Conservation (phyloP, 1,284 basidiomycete species). For the Cryptococcus depauperatus region DNA sequence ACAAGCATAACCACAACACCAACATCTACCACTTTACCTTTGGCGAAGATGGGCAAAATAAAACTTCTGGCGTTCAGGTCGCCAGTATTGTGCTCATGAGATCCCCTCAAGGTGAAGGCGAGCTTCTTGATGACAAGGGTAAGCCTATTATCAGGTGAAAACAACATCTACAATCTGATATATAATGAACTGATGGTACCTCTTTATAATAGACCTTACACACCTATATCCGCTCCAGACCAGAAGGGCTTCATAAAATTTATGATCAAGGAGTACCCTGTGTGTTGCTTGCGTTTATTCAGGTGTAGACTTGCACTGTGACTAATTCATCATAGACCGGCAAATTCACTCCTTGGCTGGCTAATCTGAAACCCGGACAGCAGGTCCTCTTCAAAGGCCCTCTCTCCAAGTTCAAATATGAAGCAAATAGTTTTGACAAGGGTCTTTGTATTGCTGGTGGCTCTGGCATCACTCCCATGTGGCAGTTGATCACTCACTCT, state of each 20-base stretch:
- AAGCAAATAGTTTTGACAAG: conserved; percentile 75
- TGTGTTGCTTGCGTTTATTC: too few relatives aligned
- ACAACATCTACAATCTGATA: conserved; percentile 7
- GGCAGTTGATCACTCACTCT: conserved; percentile 60
- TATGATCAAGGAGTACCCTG: conserved; percentile 67
- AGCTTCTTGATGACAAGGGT: conserved; percentile 61
- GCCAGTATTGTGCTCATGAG: conserved; percentile 52
- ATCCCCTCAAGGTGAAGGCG: conserved; percentile 44
- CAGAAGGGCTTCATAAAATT: conserved; percentile 67
- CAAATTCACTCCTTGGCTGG: conserved; percentile 70
- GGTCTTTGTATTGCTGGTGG: conserved; percentile 80
- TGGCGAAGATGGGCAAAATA: conserved; percentile 55
- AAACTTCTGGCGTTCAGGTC: conserved; percentile 59
- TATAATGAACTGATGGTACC: background rate
- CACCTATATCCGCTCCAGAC: conserved; percentile 67
- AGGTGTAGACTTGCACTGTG: background rate
- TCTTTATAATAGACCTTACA: conserved; percentile 55
- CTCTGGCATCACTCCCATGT: conserved; percentile 49
- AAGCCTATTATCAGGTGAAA: conserved; percentile 71
- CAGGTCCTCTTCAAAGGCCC: conserved; percentile 84
- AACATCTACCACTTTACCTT: conserved; percentile 77
- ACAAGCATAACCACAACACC: conserved; percentile 89
- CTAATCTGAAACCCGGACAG: conserved; percentile 66
- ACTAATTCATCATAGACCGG: conserved; percentile 49
- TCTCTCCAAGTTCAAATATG: conserved; percentile 71